Evolutionary conservation across 352 stramenopile species (phyloP).

Genomic region (Phytopythium litorale): DNA sequence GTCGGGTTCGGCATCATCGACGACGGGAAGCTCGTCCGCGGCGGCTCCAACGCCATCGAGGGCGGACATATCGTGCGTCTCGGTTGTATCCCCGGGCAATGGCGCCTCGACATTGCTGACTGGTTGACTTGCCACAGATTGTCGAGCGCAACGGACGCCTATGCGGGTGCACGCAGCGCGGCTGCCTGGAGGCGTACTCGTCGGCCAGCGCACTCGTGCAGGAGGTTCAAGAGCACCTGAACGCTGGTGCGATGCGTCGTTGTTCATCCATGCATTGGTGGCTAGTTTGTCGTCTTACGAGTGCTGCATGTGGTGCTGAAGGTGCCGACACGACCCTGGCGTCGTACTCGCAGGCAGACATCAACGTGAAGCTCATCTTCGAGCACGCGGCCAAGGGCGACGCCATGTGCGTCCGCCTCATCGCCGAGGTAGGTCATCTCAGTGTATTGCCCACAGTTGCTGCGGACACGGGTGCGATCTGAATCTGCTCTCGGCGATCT

Average conservation of each 20-base stretch:
- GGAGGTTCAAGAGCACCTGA: conserved; percentile 60
- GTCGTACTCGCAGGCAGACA: conserved; percentile 32
- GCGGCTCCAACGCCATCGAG: conserved; percentile 67
- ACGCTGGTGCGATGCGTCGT: conserved; percentile 29
- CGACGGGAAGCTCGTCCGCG: conserved; percentile 63
- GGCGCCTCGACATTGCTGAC: background rate
- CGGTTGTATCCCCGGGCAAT: background rate
- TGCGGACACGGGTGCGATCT: background rate
- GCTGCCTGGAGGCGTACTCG: conserved; percentile 78
- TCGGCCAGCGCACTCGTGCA: conserved; percentile 61
- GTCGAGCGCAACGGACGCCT: conserved; percentile 74
- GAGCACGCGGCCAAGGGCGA: conserved; percentile 60
- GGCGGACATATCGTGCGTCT: conserved; percentile 65
- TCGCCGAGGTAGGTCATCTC: conserved; percentile 39
- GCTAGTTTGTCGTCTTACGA: background rate
- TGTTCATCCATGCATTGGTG: background rate
- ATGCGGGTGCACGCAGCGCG: conserved; percentile 69
- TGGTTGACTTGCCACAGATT: conserved; percentile 37
- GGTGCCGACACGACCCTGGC: conserved; percentile 48
- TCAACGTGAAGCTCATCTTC: conserved; percentile 76
- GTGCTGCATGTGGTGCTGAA: conserved; percentile 3
- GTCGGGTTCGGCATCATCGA: conserved; percentile 66
- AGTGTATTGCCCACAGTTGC: background rate
- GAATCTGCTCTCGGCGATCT: background rate
- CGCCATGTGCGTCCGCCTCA: conserved; percentile 59